Evolutionary conservation across 2,329 filamentous ascomycete species (phyloP), one percentile per base, ranked within the genome.

Genomic region (Sarocladium strictum): DNA sequence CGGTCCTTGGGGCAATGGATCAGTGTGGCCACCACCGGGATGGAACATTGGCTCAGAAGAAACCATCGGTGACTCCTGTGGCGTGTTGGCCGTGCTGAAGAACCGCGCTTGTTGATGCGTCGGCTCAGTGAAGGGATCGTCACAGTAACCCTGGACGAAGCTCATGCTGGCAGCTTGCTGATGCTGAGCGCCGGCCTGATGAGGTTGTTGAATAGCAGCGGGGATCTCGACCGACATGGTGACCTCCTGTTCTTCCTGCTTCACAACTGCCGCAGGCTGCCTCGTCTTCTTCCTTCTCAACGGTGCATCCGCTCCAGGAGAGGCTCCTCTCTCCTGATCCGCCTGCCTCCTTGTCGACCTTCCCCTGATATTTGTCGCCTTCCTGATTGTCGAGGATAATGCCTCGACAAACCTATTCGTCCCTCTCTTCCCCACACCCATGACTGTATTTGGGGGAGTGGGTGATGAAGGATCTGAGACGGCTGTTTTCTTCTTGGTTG

Each of bases 331-430:
- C 23, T 62, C 57, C 43, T 47, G 43, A n/a, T 55, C 50, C 15
- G 57, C 53, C 58, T 67, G 70, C 33, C 63, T 64, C n/a, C 35
- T 12, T 21, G 35, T 37, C 9, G 50, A 38, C 19, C 50, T 9
- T 3, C 50, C 50, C 12, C 50, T 64, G 53, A 72, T 58, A 37
- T 64, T 67, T 19, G 67, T 67, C 23, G 71, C 70, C 59, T 72
- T 73, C 53, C 68, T 67, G 45, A 73, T 64, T 3, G 71, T 73
- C 32, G 72, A 73, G 11, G 71, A 69, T 35, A 74, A 64, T 7
- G 71, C 70, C 51, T 73, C 69, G 58, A 74, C 67, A 53, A 74
- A 69, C 58, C 67, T 72, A 58, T 71, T 73, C 3, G 17, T 15
- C 23, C 29, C 27, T 26, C 67, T 61, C 59, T 67, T 70, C 53